Base-by-base conservation (phyloP, 163 green algal species). In the Volvox carteri region DNA sequence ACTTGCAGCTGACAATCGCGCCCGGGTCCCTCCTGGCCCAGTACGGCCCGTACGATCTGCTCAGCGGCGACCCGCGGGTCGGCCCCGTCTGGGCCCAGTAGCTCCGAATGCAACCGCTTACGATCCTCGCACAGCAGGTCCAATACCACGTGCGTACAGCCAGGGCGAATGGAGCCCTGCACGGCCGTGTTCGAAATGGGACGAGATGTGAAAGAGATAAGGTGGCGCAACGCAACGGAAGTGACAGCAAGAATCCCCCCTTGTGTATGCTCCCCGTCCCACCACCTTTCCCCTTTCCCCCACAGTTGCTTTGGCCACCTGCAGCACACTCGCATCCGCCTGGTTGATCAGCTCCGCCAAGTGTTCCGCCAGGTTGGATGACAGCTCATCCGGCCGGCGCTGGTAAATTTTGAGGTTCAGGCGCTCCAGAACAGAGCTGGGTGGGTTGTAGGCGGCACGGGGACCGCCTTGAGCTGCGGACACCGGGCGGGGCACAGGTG, bases 371-470 rank as follows among this genome's bases (percentile, higher is more conserved):
- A 88, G 37, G 68, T 88, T 50, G 9, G 37, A 35, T 3, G 83
- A 44, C 50, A 88, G 68, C 50, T 88, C 65, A 2, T 88, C 83
- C 16, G 83, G 83, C 18, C 68, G 48, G 65, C 83, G 58, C 33
- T 74, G 44, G 50, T 88, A 74, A 5, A 88, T 65, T 70, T 88
- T 88, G 50, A 88, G 50, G 68, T 58, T 86, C 21, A 86, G 39
- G 5, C 78, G 56, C 78, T 86, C 78, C 37, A 86, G 21, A 8
- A 76, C 1, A 25, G 56, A 42, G 58, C n/a, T 21, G 39, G 78
- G 78, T 1, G 78, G 37, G 19, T 23, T 1, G 78, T 86, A 86
- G 23, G 12, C 8, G 25, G 78, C 52, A 56, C 18, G 77, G 30
- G 54, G 23, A 1, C 77, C 77, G 33, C 77, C 77, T 41, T 73